Evolutionary conservation across 352 stramenopile species (phyloP).

Genomic region (Phytophthora syringae): DNA sequence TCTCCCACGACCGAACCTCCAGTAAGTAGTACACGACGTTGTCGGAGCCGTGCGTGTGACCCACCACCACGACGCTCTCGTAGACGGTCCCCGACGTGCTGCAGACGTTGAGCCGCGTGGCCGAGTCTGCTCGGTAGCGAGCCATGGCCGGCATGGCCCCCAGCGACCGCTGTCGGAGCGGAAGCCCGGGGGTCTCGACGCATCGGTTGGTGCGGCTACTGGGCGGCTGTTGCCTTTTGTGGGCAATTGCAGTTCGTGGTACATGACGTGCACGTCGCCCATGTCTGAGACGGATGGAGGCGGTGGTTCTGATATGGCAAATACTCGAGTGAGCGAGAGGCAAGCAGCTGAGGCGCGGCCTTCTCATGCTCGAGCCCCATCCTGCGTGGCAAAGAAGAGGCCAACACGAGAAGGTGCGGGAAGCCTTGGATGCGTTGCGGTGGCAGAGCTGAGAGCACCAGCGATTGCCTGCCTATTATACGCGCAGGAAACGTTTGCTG

Average conservation of each 20-base stretch:
- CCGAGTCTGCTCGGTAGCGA: constrained; percentile 43
- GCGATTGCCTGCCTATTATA: not conserved
- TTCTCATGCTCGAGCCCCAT: constrained; percentile 18
- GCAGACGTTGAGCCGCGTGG: constrained; percentile 59
- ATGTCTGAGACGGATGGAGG: constrained; percentile 20
- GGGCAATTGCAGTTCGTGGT: constrained; percentile 4
- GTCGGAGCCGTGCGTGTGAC: constrained; percentile 63
- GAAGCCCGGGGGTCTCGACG: constrained; percentile 12
- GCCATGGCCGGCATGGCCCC: constrained; percentile 29
- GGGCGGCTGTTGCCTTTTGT: constrained; percentile 8
- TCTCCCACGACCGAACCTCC: constrained; percentile 75
- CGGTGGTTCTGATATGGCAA: constrained; percentile 30
- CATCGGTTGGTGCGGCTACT: constrained; percentile 5
- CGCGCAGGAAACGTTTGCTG: not conserved
- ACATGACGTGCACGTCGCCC: constrained; percentile 21
- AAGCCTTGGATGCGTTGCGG: constrained; percentile 34
- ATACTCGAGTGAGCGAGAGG: constrained; percentile 23
- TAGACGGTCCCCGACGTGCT: constrained; percentile 75
- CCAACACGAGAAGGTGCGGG: constrained; percentile 18
- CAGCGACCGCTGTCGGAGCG: constrained; percentile 41
- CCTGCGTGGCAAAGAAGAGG: constrained; percentile 27
- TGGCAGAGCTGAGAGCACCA: no score
- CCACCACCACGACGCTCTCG: constrained; percentile 76
- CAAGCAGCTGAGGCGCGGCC: constrained; percentile 16
- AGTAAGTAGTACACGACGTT: constrained; percentile 82